Percentiles rank a stretch among this genome's conserved stretches.
Evolutionary conservation across 495 filamentous ascomycete genomes (phyloP).

Genomic region (Penicillium soppii): DNA sequence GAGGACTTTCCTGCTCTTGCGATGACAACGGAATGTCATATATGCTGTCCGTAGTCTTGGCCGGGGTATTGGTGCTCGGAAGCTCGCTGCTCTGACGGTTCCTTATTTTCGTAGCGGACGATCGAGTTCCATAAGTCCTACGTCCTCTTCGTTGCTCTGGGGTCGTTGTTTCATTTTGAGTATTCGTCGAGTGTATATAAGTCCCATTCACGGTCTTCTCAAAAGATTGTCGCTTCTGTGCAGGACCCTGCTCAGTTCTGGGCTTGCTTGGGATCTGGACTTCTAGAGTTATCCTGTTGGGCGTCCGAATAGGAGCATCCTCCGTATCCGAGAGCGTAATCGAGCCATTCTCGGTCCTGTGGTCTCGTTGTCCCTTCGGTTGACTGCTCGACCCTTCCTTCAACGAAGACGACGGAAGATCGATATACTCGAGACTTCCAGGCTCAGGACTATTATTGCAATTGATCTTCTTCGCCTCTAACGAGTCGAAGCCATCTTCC

Average conservation of each 20-base stretch:
- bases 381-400: not conserved
- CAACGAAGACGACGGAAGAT: constrained; percentile 7
- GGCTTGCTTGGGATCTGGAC: not conserved
- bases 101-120: constrained; percentile 9
- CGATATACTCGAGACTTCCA: constrained; percentile 18
- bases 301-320: not conserved
- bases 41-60: constrained; percentile 12
- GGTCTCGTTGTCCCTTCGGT: not conserved
- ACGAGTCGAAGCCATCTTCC: constrained; percentile 50
- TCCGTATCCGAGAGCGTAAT: constrained; percentile 6
- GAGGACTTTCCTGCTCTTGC: not conserved
- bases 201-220: not conserved
- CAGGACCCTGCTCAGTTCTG: not conserved
- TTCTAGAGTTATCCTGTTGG: not conserved
- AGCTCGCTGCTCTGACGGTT: not conserved
- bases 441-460: constrained; percentile 6
- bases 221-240: not conserved
- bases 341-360: not conserved
- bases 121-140: constrained; percentile 14
- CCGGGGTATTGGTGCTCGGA: not conserved
- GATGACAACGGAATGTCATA: constrained; percentile 25
- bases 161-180: not conserved
- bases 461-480: constrained; percentile 22
- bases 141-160: constrained; percentile 5
- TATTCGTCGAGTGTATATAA: not conserved